Evolutionary conservation across 306 rosid species (phyloP).

Genomic region (Trifolium repens): DNA sequence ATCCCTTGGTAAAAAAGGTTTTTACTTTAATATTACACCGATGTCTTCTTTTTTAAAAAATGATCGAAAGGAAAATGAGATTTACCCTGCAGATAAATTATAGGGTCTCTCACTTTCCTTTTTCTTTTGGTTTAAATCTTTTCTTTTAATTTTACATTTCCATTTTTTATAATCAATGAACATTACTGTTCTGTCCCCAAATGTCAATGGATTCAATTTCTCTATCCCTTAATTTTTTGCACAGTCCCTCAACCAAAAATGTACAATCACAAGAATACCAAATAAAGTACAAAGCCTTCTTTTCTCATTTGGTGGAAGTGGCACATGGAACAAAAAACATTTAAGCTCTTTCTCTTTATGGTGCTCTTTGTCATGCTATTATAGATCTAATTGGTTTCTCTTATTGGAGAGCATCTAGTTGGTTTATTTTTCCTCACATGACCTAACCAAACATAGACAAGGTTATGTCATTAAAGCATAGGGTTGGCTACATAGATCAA

Average conservation of each 20-base stretch:
- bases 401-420: neutral
- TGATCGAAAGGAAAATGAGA: neutral
- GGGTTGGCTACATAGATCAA: neutral
- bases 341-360: neutral
- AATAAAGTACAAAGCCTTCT: neutral
- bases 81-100: constrained; percentile 18
- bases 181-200: constrained; percentile 19
- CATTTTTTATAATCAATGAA: neutral
- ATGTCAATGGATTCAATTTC: constrained; percentile 1
- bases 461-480: neutral
- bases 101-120: neutral
- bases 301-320: constrained; percentile 1
- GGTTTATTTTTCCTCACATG: neutral
- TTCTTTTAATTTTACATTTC: neutral
- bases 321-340: constrained; percentile 7
- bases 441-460: neutral
- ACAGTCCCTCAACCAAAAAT: neutral
- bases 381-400: neutral
- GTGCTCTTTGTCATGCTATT: neutral
- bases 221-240: neutral
- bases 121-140: constrained; percentile 8
- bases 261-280: neutral
- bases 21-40: neutral
- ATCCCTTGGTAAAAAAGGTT: too few species aligned
- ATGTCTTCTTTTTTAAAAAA: neutral